These are phyloP conservation scores for Penicillium sp. DNA, from an alignment of 2,329 filamentous ascomycete species.

Conservation along the genomic window DNA sequence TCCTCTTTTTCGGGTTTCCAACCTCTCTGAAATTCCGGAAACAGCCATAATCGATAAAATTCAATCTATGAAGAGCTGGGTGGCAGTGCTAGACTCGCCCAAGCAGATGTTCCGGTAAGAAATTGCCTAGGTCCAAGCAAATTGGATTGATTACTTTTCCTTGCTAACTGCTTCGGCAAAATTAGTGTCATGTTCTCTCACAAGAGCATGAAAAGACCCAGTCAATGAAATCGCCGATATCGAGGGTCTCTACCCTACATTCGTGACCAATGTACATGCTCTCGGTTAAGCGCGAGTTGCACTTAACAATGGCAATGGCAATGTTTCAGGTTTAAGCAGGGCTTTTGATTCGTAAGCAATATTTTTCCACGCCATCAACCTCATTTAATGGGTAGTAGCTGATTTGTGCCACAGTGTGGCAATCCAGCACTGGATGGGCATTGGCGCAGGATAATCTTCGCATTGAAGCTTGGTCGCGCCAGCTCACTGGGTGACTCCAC, in stretches of 20 bases:
- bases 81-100: slow-evolving; percentile 27
- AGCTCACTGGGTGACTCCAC: slow-evolving; percentile 32
- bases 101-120: slow-evolving; percentile 39
- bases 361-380: neutral
- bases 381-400: neutral
- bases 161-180: too few species aligned
- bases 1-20: slow-evolving; percentile 33
- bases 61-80: slow-evolving; percentile 27
- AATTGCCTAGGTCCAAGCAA: neutral
- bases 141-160: too few species aligned
- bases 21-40: slow-evolving; percentile 33
- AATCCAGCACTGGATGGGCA: slow-evolving; percentile 41
- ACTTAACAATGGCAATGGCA: slow-evolving; percentile 39
- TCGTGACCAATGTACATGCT: slow-evolving; percentile 35
- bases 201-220: slow-evolving; percentile 36
- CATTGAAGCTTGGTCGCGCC: slow-evolving; percentile 34
- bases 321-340: slow-evolving; percentile 39
- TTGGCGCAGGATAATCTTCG: slow-evolving; percentile 37
- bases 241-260: slow-evolving; percentile 39
- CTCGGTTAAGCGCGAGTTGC: slow-evolving; percentile 29
- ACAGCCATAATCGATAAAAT: slow-evolving; percentile 26
- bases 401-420: slow-evolving; percentile 31
- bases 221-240: slow-evolving; percentile 37
- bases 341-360: slow-evolving; percentile 31
- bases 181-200: slow-evolving; percentile 37